Base-by-base conservation (phyloP, 306 rosid genomes). In the Delonix regia region DNA sequence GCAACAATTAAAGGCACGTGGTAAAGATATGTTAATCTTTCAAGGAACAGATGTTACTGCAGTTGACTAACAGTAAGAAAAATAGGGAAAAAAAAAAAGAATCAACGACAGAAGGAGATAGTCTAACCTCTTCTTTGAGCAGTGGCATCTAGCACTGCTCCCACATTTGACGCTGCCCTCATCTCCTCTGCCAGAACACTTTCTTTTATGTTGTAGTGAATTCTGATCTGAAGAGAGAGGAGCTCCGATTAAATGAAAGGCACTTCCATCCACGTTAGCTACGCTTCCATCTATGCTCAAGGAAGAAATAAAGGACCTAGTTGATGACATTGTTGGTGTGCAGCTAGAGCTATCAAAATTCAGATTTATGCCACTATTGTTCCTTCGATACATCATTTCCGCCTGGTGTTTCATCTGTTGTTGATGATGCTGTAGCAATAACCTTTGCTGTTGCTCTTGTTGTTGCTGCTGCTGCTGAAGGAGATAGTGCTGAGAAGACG, bases 311-410 rank as follows among this genome's bases (percentile, higher is more conserved):
- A 96, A 96, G 71, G 99, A 93, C 75, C 98, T 90, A 27, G 85
- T 92, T 22, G 99, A 96, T 38, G 99, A 91, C 90, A 95, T 87
- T 82, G 99, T 90, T 5, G 93, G 93, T 25, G 97, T 93, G 87
- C 98, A 90, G 63, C 93, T 95, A 73, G 98, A 87, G 79, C 90
- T 87, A 67, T 96, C 99, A 69, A 96, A 96, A 73, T 89, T 96
- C 82, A 95, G 88, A 86, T 80, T 93, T 69, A 91, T 84, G 80
- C 98, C 97, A 36, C 89, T 91, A 52, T 84, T 89, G 89, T 60
- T 88, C 91, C 91, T 85, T 42, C 93, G 82, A 71, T 85, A 90
- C 89, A 88, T 77, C 92, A 93, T 90, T 59, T 93, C 97, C 0
- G 92, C 92, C 65, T 91, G 93, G 8, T 87, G 91, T 55, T 93